Evolutionary conservation across 2,329 filamentous ascomycete species (phyloP), one percentile per base, ranked within the genome.

Genomic region (Microcera coccophila): DNA sequence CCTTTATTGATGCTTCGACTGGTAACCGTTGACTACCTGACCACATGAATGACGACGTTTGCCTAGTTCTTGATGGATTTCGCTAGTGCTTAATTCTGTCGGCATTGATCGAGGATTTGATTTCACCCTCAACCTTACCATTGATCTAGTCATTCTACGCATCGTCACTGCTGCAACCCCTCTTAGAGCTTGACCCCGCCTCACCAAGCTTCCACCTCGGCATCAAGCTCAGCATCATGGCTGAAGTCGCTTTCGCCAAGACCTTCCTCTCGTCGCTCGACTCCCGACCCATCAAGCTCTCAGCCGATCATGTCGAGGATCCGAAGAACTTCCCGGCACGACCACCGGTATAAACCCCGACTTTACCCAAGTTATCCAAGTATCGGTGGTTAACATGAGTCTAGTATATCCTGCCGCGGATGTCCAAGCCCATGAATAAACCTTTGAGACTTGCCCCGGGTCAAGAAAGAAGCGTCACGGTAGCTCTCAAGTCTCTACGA

Each of bases 261-360:
- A 76, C 81, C 22, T 96, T 95, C 67, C 82, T 98, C 55, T 74
- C 82, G 39, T 78, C 81, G 17, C 79, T 97, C 49, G 89, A 95
- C 68, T 79, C 82, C 47, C 82, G 84, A 38, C 85, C 90, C 7
- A 67, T 82, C 57, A 94, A 90, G 73, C 79, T 97, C 50, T 82
- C 85, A n/a, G 74, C 87, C 52, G 89, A 97, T 66, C 86, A 96
- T 80, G 83, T 94, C 65, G 87, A 91, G 67, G 88, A 96, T 62
- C 82, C 88, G 38, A 83, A 82, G 58, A 81, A 76, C 53, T 90
- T 91, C 63, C 85, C 87, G 18, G 73, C 85, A 19, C 81, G 86
- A 49, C 76, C 82, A 52, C 85, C 90, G 14, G 91, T 96, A 78
- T 26, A 61, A 53, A 20, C 11, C 19, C 22, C 18, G 32, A 34